Percentiles rank a stretch among this genome's conserved stretches.
Evolutionary conservation across 176 grass and related monocot species (phyloP).

Genomic region (Dendrocalamus sinicus): DNA sequence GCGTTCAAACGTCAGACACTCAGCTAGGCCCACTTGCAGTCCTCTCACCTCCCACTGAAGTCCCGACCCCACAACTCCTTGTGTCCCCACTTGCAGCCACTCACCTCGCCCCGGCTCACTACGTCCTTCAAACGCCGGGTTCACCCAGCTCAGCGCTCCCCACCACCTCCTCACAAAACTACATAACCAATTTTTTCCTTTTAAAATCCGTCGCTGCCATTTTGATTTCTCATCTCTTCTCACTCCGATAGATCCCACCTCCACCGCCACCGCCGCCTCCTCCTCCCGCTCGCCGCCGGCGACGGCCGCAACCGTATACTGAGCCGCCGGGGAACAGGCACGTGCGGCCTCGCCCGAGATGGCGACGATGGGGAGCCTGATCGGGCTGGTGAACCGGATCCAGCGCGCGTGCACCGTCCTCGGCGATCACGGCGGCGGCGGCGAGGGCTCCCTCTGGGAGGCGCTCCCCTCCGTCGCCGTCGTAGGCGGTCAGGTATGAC

Average conservation of each 20-base stretch:
- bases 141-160: not conserved
- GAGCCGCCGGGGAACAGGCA: not conserved
- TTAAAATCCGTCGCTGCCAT: slow-evolving; percentile 40
- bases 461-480: slow-evolving; percentile 97
- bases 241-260: slow-evolving; percentile 39
- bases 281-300: slow-evolving; percentile 33
- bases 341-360: slow-evolving; percentile 44
- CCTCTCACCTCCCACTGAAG: not conserved
- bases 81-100: slow-evolving; percentile 1
- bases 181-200: slow-evolving; percentile 35
- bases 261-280: not conserved
- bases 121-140: slow-evolving; percentile 31
- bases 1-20: not conserved
- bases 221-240: slow-evolving; percentile 4
- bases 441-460: slow-evolving; percentile 87
- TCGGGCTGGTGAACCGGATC: slow-evolving; percentile 98
- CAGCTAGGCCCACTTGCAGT: not conserved
- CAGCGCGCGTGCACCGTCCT: slow-evolving; percentile 96
- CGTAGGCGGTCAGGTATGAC: slow-evolving; percentile 94
- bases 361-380: slow-evolving; percentile 98
- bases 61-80: not conserved
- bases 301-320: not conserved
- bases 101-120: not conserved
- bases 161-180: slow-evolving; percentile 24
- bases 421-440: slow-evolving; percentile 90